Evolutionary conservation across 2,329 filamentous ascomycete genomes (phyloP).

Genomic region (Colletotrichum sp.): DNA sequence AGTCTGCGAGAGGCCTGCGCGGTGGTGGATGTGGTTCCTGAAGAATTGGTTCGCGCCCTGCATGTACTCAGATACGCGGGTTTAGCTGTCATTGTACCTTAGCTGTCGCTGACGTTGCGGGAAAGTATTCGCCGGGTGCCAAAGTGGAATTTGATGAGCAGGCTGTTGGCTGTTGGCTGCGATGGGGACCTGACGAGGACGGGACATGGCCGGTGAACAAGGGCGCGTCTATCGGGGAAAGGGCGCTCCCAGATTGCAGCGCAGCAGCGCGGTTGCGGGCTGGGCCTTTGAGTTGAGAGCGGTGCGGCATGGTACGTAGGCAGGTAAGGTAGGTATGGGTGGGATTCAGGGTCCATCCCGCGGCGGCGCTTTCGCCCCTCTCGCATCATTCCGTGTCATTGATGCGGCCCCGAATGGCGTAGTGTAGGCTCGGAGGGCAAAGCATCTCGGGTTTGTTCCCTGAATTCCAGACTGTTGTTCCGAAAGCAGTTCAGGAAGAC

Average conservation of each 20-base stretch:
- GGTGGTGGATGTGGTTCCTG: background rate
- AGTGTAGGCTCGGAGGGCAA: background rate
- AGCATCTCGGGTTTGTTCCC: background rate
- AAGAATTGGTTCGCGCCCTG: conserved; percentile 1
- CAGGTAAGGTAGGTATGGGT: background rate
- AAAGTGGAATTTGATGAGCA: background rate
- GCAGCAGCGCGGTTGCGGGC: background rate
- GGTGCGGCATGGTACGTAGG: background rate
- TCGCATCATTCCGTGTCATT: conserved; percentile 9
- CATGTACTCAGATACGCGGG: background rate
- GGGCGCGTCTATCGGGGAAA: background rate
- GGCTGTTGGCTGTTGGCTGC: background rate
- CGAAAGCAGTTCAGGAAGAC: background rate
- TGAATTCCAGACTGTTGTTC: background rate
- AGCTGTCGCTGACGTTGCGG: background rate
- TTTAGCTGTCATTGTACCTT: background rate
- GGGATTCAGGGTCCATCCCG: conserved; percentile 1
- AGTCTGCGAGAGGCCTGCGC: background rate
- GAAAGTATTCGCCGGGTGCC: background rate
- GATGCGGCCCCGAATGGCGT: background rate
- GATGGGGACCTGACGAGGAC: background rate
- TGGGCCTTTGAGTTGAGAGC: background rate
- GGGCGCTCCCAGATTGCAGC: background rate
- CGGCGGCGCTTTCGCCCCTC: conserved; percentile 1
- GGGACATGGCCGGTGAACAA: background rate